These are phyloP conservation scores for Rhodotorula toruloides DNA, from an alignment of 768 basidiomycete species.

Conservation along the genomic window DNA sequence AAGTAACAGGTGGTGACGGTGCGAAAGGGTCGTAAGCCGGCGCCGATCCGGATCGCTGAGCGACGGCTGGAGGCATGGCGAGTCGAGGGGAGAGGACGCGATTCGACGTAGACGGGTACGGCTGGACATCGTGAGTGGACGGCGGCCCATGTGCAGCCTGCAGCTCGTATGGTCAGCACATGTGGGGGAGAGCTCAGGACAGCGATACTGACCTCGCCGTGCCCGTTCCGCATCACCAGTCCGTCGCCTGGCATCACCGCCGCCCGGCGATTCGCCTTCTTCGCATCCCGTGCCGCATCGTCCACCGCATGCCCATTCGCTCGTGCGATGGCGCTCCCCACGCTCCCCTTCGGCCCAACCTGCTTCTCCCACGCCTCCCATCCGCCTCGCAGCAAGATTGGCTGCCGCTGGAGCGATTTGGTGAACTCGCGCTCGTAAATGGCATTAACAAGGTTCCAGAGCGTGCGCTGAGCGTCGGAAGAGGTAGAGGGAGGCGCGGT, in stretches of 20 bases:
- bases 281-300: slow-evolving; percentile 1
- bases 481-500: slow-evolving; percentile 51
- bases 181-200: too few species aligned
- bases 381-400: slow-evolving; percentile 79
- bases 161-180: background rate
- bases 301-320: slow-evolving; percentile 12
- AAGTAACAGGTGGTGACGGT: background rate
- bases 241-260: slow-evolving; percentile 20
- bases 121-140: background rate
- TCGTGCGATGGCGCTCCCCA: slow-evolving; percentile 27
- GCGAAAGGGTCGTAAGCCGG: slow-evolving; percentile 29
- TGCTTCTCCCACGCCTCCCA: slow-evolving; percentile 68
- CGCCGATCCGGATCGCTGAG: slow-evolving; percentile 12
- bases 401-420: slow-evolving; percentile 61
- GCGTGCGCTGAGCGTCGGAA: slow-evolving; percentile 44
- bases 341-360: slow-evolving; percentile 50
- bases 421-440: slow-evolving; percentile 69
- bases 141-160: too few species aligned
- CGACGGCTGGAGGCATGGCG: slow-evolving; percentile 33
- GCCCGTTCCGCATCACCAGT: background rate
- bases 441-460: slow-evolving; percentile 54
- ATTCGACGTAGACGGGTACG: background rate
- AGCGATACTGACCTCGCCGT: background rate
- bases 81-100: slow-evolving; percentile 29
- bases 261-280: slow-evolving; percentile 24